Conservation (phyloP, 148 eudicot species). For the Persicaria tinctoria region DNA sequence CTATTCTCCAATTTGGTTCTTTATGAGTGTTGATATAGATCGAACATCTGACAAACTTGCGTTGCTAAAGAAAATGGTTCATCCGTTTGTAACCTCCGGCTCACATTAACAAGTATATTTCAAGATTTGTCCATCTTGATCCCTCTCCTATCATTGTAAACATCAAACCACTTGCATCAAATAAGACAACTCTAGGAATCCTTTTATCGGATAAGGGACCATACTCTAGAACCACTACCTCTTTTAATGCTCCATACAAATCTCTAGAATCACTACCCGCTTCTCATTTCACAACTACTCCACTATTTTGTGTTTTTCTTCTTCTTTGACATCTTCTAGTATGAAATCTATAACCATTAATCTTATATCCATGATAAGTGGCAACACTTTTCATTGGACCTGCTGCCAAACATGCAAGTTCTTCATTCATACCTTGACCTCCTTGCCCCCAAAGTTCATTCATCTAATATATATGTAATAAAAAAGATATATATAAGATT, state of each 20-base stretch:
- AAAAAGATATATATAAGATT: no score
- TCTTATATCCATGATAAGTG: background rate
- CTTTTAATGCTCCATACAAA: background rate
- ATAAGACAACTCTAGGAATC: no score
- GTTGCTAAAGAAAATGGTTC: background rate
- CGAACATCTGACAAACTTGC: background rate
- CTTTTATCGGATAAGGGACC: background rate
- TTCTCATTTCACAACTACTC: conserved; percentile 1
- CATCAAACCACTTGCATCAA: no score
- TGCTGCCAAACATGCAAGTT: background rate
- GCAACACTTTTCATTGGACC: background rate
- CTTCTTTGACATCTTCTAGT: background rate
- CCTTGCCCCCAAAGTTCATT: background rate
- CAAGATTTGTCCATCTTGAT: no score
- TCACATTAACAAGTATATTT: no score
- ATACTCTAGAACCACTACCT: background rate
- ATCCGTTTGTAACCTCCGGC: no score
- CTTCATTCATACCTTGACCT: background rate
- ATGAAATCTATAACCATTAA: conserved; percentile 7
- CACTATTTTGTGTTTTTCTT: conserved; percentile 6
- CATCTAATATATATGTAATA: no score
- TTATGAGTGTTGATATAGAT: background rate
- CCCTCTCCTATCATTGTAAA: no score
- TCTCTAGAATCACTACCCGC: background rate
- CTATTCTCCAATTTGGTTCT: background rate